phyloP scores from a whole-genome alignment of 768 basidiomycete species.

The Rhodotorula kratochvilovae region DNA sequence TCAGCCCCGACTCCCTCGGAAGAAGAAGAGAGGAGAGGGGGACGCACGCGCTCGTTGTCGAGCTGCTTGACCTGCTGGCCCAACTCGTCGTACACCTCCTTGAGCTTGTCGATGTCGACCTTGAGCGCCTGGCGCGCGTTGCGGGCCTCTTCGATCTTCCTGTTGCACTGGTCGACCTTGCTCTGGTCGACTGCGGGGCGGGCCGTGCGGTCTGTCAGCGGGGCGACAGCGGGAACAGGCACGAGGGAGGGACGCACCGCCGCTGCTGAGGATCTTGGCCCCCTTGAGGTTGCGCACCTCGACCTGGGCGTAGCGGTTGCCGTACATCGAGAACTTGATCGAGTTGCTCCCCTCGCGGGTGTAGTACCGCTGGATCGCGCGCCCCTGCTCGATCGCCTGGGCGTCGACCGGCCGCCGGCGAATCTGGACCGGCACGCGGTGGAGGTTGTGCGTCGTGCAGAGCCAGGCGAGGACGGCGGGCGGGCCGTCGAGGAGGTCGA shows the following conservation, averaged over 20 bases:
- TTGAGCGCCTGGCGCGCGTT: background rate
- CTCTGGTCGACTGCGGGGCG: background rate
- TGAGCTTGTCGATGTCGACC: background rate
- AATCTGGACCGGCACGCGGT: conserved; percentile 61
- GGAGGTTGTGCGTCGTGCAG: conserved; percentile 59
- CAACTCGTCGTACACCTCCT: background rate
- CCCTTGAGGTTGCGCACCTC: background rate
- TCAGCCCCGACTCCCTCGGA: background rate
- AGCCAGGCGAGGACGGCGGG: conserved; percentile 70
- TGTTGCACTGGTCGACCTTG: background rate
- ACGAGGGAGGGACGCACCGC: conserved; percentile 6
- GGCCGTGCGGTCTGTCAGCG: background rate
- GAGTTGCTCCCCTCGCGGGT: conserved; percentile 9
- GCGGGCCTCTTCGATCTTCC: background rate
- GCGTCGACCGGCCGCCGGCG: conserved; percentile 58
- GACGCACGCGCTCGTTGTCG: conserved; percentile 31
- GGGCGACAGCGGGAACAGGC: background rate
- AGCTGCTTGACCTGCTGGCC: conserved; percentile 12
- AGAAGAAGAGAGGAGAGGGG: background rate
- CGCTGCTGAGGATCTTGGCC: conserved; percentile 17
- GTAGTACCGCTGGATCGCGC: conserved; percentile 24
- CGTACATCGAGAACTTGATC: conserved; percentile 54
- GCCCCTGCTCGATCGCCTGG: background rate
- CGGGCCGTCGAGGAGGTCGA: conserved; percentile 75
- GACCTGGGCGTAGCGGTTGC: conserved; percentile 54